Evolutionary conservation across 352 stramenopile species (phyloP).

Genomic region (Globisporangium recalcitrans): DNA sequence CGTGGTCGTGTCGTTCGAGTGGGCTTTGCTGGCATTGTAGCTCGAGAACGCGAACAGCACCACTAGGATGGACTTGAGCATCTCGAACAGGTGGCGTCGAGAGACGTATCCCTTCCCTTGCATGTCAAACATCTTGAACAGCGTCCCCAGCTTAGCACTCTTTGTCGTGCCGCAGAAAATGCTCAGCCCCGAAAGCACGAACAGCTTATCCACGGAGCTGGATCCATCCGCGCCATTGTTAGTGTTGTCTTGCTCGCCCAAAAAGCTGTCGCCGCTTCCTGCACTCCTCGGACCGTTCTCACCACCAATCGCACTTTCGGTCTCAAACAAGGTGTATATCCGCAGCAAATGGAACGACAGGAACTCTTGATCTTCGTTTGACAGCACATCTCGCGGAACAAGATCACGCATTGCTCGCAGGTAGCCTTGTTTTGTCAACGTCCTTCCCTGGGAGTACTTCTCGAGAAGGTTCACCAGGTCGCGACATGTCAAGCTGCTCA

Average conservation of each 20-base stretch:
- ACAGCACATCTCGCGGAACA: slow-evolving; percentile 60
- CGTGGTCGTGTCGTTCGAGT: slow-evolving; percentile 56
- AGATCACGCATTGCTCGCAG: slow-evolving; percentile 74
- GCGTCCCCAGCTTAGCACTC: slow-evolving; percentile 89
- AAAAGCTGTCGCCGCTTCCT: slow-evolving; percentile 17
- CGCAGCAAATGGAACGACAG: slow-evolving; percentile 81
- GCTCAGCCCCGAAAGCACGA: slow-evolving; percentile 81
- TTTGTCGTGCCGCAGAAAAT: slow-evolving; percentile 94
- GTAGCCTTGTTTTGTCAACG: slow-evolving; percentile 68
- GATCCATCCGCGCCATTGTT: slow-evolving; percentile 20
- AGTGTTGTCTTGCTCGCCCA: slow-evolving; percentile 22
- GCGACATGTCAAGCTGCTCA: slow-evolving; percentile 61
- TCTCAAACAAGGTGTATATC: slow-evolving; percentile 82
- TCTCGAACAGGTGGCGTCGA: slow-evolving; percentile 71
- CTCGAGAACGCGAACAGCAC: slow-evolving; percentile 84
- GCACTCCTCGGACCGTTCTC: slow-evolving; percentile 24
- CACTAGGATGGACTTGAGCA: slow-evolving; percentile 76
- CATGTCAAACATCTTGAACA: slow-evolving; percentile 80
- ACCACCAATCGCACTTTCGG: slow-evolving; percentile 47
- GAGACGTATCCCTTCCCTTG: slow-evolving; percentile 60
- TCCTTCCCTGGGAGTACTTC: slow-evolving; percentile 57
- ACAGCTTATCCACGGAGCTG: slow-evolving; percentile 69
- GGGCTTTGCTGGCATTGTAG: slow-evolving; percentile 53
- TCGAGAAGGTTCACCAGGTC: slow-evolving; percentile 69
- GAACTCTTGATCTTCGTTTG: slow-evolving; percentile 86